Evolutionary conservation across 257 asterid genomes (phyloP).

Genomic region (Paulownia fortunei): DNA sequence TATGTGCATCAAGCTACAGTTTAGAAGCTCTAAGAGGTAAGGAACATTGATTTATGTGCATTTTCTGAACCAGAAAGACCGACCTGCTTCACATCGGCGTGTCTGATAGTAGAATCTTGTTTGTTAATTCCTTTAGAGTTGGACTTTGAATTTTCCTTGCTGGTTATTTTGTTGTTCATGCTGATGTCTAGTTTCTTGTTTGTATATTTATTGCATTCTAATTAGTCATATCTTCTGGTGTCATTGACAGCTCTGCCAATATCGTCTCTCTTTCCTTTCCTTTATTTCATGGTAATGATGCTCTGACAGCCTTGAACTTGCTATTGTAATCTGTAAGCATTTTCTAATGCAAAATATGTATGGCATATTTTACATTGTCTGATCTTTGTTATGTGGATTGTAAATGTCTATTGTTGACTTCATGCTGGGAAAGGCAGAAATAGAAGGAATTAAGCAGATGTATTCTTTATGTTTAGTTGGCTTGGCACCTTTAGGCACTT

Average conservation of each 20-base stretch:
- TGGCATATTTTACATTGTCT: neutral
- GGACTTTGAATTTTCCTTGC: neutral
- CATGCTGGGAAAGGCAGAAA: neutral
- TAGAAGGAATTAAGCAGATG: neutral
- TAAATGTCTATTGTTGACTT: neutral
- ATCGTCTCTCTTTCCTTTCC: conserved; percentile 78
- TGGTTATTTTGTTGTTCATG: neutral
- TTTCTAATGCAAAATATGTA: neutral
- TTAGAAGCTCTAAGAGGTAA: neutral
- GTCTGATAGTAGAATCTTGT: conserved; percentile 1
- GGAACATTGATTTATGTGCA: neutral
- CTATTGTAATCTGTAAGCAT: neutral
- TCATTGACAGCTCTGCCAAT: conserved; percentile 70
- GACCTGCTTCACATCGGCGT: neutral
- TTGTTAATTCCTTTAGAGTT: conserved; percentile 12
- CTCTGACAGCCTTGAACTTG: conserved; percentile 9
- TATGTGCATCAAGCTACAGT: neutral
- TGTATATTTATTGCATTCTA: conserved; percentile 15
- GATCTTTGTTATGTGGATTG: neutral
- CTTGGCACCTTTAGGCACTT: neutral
- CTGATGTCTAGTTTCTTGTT: neutral
- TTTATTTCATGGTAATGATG: conserved; percentile 70
- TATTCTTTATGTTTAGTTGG: neutral
- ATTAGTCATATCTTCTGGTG: conserved; percentile 33
- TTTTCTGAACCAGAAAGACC: neutral